Evolutionary conservation across 176 grass and related monocot species (phyloP).

Genomic region (Triticum dicoccoides): DNA sequence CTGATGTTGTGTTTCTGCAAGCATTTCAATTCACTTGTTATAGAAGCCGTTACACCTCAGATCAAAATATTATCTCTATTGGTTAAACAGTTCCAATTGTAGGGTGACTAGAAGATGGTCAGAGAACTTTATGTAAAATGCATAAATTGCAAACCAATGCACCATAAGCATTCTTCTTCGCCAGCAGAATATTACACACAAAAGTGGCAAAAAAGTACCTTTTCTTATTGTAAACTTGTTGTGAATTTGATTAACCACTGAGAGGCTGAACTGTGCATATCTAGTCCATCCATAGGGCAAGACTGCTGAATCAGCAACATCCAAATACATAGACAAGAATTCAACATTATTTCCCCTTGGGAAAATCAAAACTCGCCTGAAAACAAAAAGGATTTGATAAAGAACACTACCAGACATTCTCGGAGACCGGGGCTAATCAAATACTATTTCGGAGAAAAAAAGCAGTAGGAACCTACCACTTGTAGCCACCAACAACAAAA

Average conservation of each 20-base stretch:
- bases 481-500: constrained; percentile 86
- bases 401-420: background rate
- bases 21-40: constrained; percentile 21
- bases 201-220: constrained; percentile 47
- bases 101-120: background rate
- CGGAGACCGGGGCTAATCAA: background rate
- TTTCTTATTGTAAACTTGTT: constrained; percentile 94
- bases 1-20: constrained; percentile 94
- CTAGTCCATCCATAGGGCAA: constrained; percentile 97
- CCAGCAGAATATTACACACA: constrained; percentile 3
- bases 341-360: constrained; percentile 98
- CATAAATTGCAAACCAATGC: background rate
- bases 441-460: background rate
- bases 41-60: background rate
- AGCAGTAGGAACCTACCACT: constrained; percentile 58
- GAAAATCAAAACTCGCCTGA: constrained; percentile 94
- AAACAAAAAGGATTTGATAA: constrained; percentile 14
- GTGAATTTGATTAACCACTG: constrained; percentile 83
- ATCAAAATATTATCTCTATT: constrained; percentile 3
- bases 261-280: constrained; percentile 96
- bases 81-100: background rate
- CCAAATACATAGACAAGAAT: constrained; percentile 94
- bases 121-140: background rate
- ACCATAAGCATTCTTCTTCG: background rate
- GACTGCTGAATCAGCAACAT: constrained; percentile 85